phyloP scores from a whole-genome alignment of 139 green algal genomes.

The Tetradesmus obliquus region DNA sequence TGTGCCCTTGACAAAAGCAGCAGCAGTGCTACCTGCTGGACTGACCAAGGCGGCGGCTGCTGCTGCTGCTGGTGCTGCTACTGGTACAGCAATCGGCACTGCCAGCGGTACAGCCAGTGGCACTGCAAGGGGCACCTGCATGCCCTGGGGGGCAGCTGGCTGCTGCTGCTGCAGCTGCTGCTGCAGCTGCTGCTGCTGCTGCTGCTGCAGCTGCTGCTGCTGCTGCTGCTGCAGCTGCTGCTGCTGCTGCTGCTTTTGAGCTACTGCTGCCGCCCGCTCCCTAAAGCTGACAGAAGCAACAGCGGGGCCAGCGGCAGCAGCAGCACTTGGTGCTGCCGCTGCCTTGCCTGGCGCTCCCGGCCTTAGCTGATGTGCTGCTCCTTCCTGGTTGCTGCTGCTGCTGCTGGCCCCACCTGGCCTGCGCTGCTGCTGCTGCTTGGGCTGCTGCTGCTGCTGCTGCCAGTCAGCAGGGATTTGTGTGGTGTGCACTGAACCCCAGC shows the following conservation, averaged over 20 bases:
- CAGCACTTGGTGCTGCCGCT: background rate
- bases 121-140: background rate
- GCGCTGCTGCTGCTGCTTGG: background rate
- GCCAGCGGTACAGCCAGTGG: background rate
- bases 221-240: background rate
- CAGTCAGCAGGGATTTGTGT: background rate
- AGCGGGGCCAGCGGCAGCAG: background rate
- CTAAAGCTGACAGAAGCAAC: slow-evolving; percentile 15
- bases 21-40: background rate
- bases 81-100: background rate
- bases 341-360: no score
- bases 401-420: background rate
- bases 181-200: background rate
- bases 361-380: background rate
- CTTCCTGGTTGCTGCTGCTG: background rate
- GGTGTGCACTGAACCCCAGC: background rate
- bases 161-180: no score
- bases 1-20: background rate
- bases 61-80: slow-evolving; percentile 1
- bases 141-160: background rate
- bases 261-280: background rate
- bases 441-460: background rate
- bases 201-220: background rate
- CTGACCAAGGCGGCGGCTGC: background rate
- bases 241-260: slow-evolving; percentile 4